These are phyloP conservation scores for Cyamopsis tetragonoloba DNA, from an alignment of 306 rosid species.

Conservation along the genomic window DNA sequence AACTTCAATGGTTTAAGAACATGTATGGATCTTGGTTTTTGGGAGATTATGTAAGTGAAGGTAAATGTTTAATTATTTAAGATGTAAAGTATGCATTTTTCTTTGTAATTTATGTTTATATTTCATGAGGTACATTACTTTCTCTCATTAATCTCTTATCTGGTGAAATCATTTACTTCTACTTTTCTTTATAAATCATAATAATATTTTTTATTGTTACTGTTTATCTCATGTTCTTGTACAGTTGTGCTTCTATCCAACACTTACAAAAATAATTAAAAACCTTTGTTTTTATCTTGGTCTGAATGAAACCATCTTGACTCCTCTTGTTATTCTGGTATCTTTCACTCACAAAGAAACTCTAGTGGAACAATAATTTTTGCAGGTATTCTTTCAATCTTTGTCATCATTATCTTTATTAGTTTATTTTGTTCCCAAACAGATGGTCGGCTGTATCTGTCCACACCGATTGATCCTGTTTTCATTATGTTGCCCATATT, in stretches of 20 bases:
- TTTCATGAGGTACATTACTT: background rate
- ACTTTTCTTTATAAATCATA: background rate
- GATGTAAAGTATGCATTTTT: background rate
- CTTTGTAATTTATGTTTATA: background rate
- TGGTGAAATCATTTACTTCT: background rate
- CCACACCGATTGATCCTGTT: constrained; percentile 88
- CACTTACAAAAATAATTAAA: background rate
- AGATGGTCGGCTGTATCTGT: constrained; percentile 79
- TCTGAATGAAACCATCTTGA: background rate
- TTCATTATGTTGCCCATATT: constrained; percentile 78
- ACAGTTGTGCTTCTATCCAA: background rate
- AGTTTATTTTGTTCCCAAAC: constrained; percentile 23
- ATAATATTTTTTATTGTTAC: background rate
- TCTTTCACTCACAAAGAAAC: background rate
- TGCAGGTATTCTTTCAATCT: background rate
- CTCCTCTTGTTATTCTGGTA: constrained; percentile 3
- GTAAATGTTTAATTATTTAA: constrained; percentile 36
- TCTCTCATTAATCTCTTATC: background rate
- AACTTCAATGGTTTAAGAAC: constrained; percentile 88
- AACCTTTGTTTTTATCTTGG: constrained; percentile 9
- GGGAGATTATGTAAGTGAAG: constrained; percentile 78
- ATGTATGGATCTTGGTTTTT: constrained; percentile 83
- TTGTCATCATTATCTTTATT: background rate
- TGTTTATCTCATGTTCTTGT: background rate
- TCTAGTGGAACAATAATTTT: background rate